A percentile compares a stretch with the other conserved stretches of the same genome.
These are phyloP conservation scores for Scutellaria galericulata DNA, from an alignment of 257 asterid genomes.

Conservation along the genomic window DNA sequence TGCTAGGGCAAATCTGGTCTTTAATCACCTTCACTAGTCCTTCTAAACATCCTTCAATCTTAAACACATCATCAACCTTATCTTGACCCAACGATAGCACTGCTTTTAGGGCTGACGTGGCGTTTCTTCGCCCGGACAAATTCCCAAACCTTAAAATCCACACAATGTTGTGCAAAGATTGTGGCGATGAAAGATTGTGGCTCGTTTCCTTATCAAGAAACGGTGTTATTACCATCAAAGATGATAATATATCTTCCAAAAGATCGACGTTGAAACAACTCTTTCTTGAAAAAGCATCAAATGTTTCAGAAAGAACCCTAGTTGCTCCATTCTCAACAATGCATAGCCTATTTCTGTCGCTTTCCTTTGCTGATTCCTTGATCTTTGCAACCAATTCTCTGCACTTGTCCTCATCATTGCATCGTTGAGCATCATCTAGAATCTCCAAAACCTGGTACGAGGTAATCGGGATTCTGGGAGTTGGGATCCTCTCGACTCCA, in stretches of 20 bases:
- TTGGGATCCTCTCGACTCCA: constrained; percentile 58
- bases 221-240: constrained; percentile 29
- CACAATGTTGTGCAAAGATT: constrained; percentile 38
- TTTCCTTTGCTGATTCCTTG: constrained; percentile 43
- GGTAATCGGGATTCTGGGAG: constrained; percentile 48
- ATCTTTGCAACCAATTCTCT: constrained; percentile 36
- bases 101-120: constrained; percentile 11
- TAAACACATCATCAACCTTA: not conserved
- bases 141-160: constrained; percentile 46
- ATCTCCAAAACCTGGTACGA: constrained; percentile 43
- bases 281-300: constrained; percentile 41
- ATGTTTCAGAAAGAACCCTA: constrained; percentile 43
- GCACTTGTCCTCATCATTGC: constrained; percentile 34
- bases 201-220: constrained; percentile 44
- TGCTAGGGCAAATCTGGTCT: constrained; percentile 52
- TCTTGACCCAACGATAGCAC: not conserved
- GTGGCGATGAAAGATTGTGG: constrained; percentile 38
- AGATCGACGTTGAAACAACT: not conserved
- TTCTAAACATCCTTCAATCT: constrained; percentile 44
- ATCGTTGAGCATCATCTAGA: constrained; percentile 22
- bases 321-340: constrained; percentile 37
- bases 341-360: constrained; percentile 52
- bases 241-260: constrained; percentile 47
- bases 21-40: constrained; percentile 48
- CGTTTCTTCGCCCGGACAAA: constrained; percentile 23